A percentile compares a stretch with the other conserved stretches of the same genome.
Conservation (phyloP, 1,284 basidiomycete species). For the Abortiporus biennis region DNA sequence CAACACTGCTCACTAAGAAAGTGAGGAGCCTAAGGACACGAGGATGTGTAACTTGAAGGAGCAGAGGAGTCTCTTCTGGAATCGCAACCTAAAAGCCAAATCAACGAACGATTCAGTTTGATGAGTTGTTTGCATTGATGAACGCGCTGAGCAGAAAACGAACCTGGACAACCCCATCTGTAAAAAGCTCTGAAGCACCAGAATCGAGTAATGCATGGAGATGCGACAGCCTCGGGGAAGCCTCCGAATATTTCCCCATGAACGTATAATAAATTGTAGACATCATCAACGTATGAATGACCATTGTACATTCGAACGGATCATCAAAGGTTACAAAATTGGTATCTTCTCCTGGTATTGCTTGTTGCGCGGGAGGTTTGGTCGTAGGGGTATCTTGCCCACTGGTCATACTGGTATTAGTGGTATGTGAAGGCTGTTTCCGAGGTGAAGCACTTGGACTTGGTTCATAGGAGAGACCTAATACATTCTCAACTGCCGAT, state of each 20-base stretch:
- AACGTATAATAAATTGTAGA: constrained; percentile 56
- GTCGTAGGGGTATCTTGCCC: background rate
- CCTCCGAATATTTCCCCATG: constrained; percentile 37
- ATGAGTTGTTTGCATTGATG: background rate
- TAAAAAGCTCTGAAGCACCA: constrained; percentile 41
- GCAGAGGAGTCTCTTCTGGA: constrained; percentile 34
- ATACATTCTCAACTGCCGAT: constrained; percentile 34
- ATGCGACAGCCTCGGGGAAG: constrained; percentile 41
- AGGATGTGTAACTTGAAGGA: constrained; percentile 60
- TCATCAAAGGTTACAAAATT: constrained; percentile 29
- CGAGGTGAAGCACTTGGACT: constrained; percentile 18
- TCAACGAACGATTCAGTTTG: background rate
- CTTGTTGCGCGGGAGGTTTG: constrained; percentile 2
- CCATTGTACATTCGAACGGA: constrained; percentile 39
- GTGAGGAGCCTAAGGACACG: constrained; percentile 54
- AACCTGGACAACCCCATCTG: constrained; percentile 46
- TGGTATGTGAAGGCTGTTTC: constrained; percentile 6
- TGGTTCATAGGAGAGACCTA: constrained; percentile 34
- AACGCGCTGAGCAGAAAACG: constrained; percentile 13
- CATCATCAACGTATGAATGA: constrained; percentile 48
- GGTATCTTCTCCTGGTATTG: constrained; percentile 12
- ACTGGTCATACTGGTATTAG: background rate
- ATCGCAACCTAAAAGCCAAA: background rate
- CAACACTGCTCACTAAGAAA: constrained; percentile 56
- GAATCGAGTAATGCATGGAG: constrained; percentile 60